Conservation (phyloP, 306 rosid species). For the Canavalia gladiata region DNA sequence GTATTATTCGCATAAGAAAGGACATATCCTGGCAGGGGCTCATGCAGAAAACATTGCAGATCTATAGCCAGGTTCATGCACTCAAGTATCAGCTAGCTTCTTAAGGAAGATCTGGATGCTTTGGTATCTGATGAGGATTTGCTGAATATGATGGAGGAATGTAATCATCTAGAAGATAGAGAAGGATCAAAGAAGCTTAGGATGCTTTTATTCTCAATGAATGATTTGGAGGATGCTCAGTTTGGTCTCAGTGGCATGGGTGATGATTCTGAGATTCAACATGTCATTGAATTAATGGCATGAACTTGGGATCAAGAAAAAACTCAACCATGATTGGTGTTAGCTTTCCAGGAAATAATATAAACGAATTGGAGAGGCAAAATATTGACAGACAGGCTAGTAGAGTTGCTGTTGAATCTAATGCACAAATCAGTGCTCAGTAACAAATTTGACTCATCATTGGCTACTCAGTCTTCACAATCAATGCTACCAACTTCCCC, state of each 20-base stretch:
- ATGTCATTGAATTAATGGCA: constrained; percentile 89
- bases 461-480: constrained; percentile 57
- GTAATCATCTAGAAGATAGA: constrained; percentile 54
- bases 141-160: constrained; percentile 93
- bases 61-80: constrained; percentile 67
- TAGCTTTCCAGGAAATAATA: constrained; percentile 62
- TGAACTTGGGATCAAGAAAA: constrained; percentile 72
- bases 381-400: constrained; percentile 61
- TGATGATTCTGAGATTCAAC: constrained; percentile 78
- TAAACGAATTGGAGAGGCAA: constrained; percentile 69
- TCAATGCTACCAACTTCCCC: constrained; percentile 58
- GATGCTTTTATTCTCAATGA: constrained; percentile 73
- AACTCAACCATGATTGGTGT: constrained; percentile 60
- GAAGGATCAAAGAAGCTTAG: constrained; percentile 70
- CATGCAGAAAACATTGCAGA: constrained; percentile 64
- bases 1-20: constrained; percentile 73
- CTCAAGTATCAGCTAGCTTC: constrained; percentile 83
- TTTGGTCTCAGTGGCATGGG: constrained; percentile 63
- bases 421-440: constrained; percentile 47
- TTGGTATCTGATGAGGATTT: constrained; percentile 91
- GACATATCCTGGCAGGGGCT: constrained; percentile 80
- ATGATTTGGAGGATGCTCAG: constrained; percentile 79
- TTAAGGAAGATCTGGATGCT: constrained; percentile 95
- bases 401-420: constrained; percentile 55
- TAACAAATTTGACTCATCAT: constrained; percentile 56